Base-by-base conservation (phyloP, 75 land plant species). In the Ceratopteris richardii region DNA sequence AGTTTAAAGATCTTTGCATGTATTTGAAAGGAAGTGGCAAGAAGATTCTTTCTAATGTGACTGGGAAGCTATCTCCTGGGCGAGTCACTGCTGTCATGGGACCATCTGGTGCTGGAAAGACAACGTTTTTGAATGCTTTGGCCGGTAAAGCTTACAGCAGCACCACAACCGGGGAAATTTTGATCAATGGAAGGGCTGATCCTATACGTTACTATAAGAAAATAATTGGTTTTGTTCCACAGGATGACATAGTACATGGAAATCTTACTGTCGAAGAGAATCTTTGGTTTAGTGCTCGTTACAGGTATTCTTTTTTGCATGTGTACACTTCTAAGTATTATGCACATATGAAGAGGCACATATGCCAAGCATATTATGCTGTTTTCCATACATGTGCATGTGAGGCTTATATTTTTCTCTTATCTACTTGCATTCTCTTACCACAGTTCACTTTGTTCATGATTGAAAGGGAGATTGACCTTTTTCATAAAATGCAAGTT, bases 241-340 rank as follows among this genome's bases (percentile, higher is more conserved):
- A 92, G 69, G 97, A 92, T 82, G 97, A 92, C 78, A 82, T 92
- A 51, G 92, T 92, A 29, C 97, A 92, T 74, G 97, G 97, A 16
- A 85, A 83, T 58, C 76, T 92, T 72, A 88, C 95, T 3, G 97
- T 92, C 3, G 97, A 92, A 68, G 97, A 92, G 60, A 92, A 92
- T 52, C 90, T 92, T 27, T 73, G 83, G 71, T 88, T 92, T 72
- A 88, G 84, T 61, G 90, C 97, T 20, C 68, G 73, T 29, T 92
- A 93, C 90, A 88, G 97, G 97, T 88, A 79, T 20, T 43, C 17
- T 21, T 44, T 56, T 22, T 46, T 31, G 10, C 10, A 33, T 33
- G 56, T 54, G 17, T 2, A 10, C 5, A 22, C 5, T 54, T 4
- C 14, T 2, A 5, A 46, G 5, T 33, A 4, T 33, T 33, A 9